phyloP scores from a whole-genome alignment of 106 monocot species.

The Posidonia australis region DNA sequence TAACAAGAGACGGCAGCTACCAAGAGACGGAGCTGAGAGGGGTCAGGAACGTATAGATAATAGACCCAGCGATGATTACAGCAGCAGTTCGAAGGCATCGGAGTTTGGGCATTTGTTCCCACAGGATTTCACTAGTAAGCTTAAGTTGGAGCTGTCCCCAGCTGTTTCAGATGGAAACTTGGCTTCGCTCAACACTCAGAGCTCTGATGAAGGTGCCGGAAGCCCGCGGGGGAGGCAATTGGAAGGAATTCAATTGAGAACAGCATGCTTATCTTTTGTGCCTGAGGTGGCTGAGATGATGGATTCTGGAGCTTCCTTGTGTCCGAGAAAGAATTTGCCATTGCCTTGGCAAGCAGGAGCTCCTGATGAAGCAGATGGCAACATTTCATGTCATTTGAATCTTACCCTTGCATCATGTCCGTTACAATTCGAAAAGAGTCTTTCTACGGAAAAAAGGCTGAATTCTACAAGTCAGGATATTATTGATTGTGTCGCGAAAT shows the following conservation, averaged over 20 bases:
- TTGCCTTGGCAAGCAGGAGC: conserved; percentile 16
- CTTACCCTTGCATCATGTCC: conserved; percentile 69
- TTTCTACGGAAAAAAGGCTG: conserved; percentile 7
- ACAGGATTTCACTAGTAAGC: conserved; percentile 57
- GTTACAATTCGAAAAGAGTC: conserved; percentile 32
- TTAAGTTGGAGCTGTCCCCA: conserved; percentile 56
- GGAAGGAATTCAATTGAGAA: conserved; percentile 2
- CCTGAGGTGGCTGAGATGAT: conserved; percentile 38
- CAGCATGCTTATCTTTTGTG: conserved; percentile 26
- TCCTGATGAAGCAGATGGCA: conserved; percentile 38
- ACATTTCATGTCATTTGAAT: conserved; percentile 53
- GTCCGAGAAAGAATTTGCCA: conserved; percentile 32
- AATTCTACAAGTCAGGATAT: conserved; percentile 8
- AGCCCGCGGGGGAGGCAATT: conserved; percentile 17
- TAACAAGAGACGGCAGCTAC: conserved; percentile 55
- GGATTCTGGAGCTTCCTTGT: conserved; percentile 41
- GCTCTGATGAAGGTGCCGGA: conserved; percentile 33
- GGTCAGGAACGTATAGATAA: conserved; percentile 17
- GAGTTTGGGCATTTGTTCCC: conserved; percentile 33
- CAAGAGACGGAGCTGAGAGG: conserved; percentile 15
- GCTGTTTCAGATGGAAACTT: conserved; percentile 41
- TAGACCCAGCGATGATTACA: conserved; percentile 26
- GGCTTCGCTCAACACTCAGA: conserved; percentile 29
- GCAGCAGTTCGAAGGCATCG: conserved; percentile 10
- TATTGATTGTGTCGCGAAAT: conserved; percentile 2